Evolutionary conservation across 2,329 filamentous ascomycete species (phyloP).

Genomic region (Talaromyces sp.): DNA sequence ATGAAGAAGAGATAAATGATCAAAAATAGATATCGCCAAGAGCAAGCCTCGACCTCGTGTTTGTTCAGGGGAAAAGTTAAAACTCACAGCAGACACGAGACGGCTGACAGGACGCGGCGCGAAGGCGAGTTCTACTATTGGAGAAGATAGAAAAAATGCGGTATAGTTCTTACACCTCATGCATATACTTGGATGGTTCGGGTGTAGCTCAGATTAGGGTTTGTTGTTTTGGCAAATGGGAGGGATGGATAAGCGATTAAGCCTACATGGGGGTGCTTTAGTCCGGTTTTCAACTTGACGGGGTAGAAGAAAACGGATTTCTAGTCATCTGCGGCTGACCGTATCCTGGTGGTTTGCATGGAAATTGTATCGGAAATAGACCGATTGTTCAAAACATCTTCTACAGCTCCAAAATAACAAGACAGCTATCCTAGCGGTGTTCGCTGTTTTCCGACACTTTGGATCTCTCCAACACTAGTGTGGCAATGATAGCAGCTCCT

Average conservation of each 20-base stretch:
- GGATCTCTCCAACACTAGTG: slow-evolving; percentile 11
- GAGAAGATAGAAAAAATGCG: background rate
- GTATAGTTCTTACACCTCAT: background rate
- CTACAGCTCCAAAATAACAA: background rate
- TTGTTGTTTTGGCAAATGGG: background rate
- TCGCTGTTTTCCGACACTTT: background rate
- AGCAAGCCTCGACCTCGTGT: background rate
- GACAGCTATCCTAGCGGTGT: background rate
- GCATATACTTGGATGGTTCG: background rate
- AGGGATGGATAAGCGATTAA: background rate
- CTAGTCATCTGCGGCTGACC: background rate
- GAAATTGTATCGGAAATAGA: background rate
- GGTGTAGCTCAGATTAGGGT: background rate
- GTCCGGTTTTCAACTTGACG: background rate
- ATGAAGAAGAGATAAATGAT: background rate
- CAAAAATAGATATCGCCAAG: too few relatives aligned
- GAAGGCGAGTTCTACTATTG: background rate
- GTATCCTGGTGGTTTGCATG: background rate
- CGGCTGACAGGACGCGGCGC: background rate
- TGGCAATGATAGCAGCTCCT: slow-evolving; percentile 17
- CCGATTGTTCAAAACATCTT: background rate
- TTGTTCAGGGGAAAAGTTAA: background rate
- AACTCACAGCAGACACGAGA: background rate
- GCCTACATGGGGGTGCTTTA: background rate
- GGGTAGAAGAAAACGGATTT: background rate